phyloP scores from a whole-genome alignment of 257 asterid genomes.

The Nicotiana obtusifolia region DNA sequence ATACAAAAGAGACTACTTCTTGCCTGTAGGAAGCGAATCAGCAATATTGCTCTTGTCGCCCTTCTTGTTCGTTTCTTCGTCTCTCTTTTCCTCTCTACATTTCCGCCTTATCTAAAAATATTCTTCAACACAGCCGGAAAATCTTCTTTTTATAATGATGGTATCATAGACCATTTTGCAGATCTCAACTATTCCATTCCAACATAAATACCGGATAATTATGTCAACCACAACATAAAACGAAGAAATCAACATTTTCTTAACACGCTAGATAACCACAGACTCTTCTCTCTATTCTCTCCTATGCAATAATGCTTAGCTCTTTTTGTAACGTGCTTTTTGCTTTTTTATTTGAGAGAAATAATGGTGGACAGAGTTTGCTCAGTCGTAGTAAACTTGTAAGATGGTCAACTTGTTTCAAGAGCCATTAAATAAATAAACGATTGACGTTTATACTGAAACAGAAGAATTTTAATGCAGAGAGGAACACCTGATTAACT shows the following conservation, averaged over 20 bases:
- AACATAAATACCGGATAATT: background rate
- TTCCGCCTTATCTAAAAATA: background rate
- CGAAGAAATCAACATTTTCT: too few relatives aligned
- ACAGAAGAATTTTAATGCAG: background rate
- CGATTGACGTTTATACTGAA: background rate
- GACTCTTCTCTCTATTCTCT: background rate
- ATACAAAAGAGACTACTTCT: background rate
- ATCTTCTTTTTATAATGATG: background rate
- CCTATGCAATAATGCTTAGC: background rate
- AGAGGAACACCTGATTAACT: background rate
- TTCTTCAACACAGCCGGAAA: background rate
- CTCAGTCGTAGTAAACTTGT: background rate
- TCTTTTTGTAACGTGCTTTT: background rate
- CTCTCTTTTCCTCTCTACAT: background rate
- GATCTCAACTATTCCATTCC: too few relatives aligned
- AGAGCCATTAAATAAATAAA: background rate
- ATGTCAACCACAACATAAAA: background rate
- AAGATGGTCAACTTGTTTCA: background rate
- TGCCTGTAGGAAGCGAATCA: background rate
- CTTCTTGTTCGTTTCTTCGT: background rate
- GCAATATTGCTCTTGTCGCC: background rate
- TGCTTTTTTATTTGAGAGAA: background rate
- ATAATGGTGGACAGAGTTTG: background rate
- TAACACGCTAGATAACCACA: too few relatives aligned
- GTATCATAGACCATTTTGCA: too few relatives aligned